Conservation (phyloP, 495 filamentous ascomycete genomes). For the Hypoxylon crocopeplum region DNA sequence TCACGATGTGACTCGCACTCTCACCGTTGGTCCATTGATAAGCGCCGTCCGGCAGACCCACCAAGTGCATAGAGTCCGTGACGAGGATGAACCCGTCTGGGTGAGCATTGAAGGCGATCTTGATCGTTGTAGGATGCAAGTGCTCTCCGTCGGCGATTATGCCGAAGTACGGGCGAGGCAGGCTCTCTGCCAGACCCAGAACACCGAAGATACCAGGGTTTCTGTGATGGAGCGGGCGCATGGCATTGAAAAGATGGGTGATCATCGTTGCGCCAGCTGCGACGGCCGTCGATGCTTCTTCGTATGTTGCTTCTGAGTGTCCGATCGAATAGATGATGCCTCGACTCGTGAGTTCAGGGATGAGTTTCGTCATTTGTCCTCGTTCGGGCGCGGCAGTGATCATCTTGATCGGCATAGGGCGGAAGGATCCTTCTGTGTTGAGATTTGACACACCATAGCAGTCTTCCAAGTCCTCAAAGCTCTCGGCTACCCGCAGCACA, state of each 20-base stretch:
- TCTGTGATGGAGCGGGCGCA: slow-evolving; percentile 83
- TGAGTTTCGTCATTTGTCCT: slow-evolving; percentile 64
- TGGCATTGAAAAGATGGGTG: slow-evolving; percentile 90
- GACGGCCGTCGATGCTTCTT: slow-evolving; percentile 71
- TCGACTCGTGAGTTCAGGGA: slow-evolving; percentile 63
- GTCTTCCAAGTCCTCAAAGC: slow-evolving; percentile 63
- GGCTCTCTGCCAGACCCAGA: slow-evolving; percentile 57
- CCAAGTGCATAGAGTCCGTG: slow-evolving; percentile 70
- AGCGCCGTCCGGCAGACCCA: slow-evolving; percentile 74
- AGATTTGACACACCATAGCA: slow-evolving; percentile 76
- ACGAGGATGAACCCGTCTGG: slow-evolving; percentile 70
- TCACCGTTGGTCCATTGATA: slow-evolving; percentile 84
- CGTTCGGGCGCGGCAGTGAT: slow-evolving; percentile 84
- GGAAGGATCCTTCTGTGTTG: slow-evolving; percentile 33
- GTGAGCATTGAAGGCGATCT: slow-evolving; percentile 68
- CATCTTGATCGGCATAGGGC: slow-evolving; percentile 64
- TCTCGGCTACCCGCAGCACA: slow-evolving; percentile 63
- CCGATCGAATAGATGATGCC: slow-evolving; percentile 77
- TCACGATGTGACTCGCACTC: slow-evolving; percentile 61
- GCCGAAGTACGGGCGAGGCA: slow-evolving; percentile 65
- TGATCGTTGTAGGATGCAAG: slow-evolving; percentile 67
- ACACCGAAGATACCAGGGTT: slow-evolving; percentile 85
- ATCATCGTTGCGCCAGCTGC: slow-evolving; percentile 79
- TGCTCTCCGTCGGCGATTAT: slow-evolving; percentile 73
- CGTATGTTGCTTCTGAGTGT: slow-evolving; percentile 82